Conservation (phyloP, 495 filamentous ascomycete species). For the Thozetella sp. region DNA sequence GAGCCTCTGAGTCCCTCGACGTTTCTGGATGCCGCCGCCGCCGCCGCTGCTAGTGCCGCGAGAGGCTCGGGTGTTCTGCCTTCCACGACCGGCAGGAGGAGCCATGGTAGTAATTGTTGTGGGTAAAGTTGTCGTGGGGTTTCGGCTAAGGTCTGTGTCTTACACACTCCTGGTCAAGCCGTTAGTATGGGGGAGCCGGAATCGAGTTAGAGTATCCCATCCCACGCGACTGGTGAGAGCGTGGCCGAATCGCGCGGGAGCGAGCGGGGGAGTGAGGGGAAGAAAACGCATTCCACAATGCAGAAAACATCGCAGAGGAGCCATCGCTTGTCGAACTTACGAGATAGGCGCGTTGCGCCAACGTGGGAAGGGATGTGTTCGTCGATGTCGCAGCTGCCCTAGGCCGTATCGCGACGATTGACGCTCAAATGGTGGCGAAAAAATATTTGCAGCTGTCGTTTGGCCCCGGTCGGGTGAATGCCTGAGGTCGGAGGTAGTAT, state of each 20-base stretch:
- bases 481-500: background rate
- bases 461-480: background rate
- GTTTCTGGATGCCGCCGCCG: conserved; percentile 73
- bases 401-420: too few relatives aligned
- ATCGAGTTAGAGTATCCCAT: too few relatives aligned
- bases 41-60: background rate
- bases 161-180: too few relatives aligned
- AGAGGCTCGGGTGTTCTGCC: conserved; percentile 2
- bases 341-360: background rate
- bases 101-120: conserved; percentile 29
- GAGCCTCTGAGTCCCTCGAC: conserved; percentile 46
- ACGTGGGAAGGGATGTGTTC: background rate
- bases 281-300: too few relatives aligned
- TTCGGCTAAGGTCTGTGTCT: background rate
- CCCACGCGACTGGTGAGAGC: too few relatives aligned
- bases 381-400: background rate
- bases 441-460: background rate
- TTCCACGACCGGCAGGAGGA: conserved; percentile 34
- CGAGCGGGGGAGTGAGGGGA: too few relatives aligned
- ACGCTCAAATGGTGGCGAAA: too few relatives aligned
- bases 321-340: background rate
- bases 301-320: too few relatives aligned
- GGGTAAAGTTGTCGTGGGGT: background rate
- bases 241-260: too few relatives aligned
- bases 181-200: background rate